Evolutionary conservation across 768 basidiomycete genomes (phyloP), one percentile per base, ranked within the genome.

Genomic region (Collybia sordida): DNA sequence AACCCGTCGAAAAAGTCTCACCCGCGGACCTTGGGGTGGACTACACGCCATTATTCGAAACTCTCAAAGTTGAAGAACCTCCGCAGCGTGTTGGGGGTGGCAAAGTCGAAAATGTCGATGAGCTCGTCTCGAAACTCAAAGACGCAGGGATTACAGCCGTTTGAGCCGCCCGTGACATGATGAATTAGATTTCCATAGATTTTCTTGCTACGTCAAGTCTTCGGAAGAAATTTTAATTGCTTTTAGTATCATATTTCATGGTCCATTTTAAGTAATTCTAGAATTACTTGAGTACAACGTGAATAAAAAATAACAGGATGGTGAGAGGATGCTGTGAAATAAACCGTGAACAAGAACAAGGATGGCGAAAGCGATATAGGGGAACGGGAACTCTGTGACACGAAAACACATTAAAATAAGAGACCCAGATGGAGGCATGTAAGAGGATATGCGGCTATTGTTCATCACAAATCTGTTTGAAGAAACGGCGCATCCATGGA

Each of bases 81-180:
- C 88, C 90, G 0, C 85, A 88, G 65, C 85, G 97, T 28, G 80
- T 89, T 31, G 97, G 97, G 11, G 96, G 97, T 22, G 84, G 83
- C 38, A 99, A 97, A 80, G 96, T 98, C 36, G 83, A 78, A 47
- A 87, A 72, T 42, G 95, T 98, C 0, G 96, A 96, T 55, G 91
- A 96, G 67, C 76, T 98, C 6, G 79, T 98, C 3, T 81, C 75
- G 19, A 96, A 89, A 73, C 79, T 99, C 49, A 94, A 91, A 69
- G 90, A 91, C 56, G 93, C 87, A 21, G 96, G 96, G 4, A 69
- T 81, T 52, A 72, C 70, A 3, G 72, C 71, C 4, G 70, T 63
- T 31, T 31, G 11, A 31, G 9, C 31, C 9, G 3, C 11, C 14
- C 14, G 3, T 11, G 14, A 14, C 11, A 31, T 31, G n/a, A n/a